phyloP scores from a whole-genome alignment of 306 rosid genomes.

The Medicago ruthenica region DNA sequence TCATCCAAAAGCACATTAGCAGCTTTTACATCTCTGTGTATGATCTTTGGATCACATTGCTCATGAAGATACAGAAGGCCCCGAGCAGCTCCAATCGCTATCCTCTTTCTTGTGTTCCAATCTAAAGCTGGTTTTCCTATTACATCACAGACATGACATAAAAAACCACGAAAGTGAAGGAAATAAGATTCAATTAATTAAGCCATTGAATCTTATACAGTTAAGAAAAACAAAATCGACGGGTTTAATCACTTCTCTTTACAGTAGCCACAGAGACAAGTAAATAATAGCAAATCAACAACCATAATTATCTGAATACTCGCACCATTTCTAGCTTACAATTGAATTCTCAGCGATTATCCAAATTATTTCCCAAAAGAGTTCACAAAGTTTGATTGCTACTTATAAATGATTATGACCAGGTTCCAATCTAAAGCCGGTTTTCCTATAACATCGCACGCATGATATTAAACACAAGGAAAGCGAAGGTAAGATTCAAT shows the following conservation, averaged over 20 bases:
- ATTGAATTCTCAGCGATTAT: background rate
- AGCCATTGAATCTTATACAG: background rate
- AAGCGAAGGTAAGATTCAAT: constrained; percentile 3
- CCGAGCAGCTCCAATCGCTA: constrained; percentile 97
- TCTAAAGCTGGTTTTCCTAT: constrained; percentile 91
- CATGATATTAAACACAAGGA: constrained; percentile 8
- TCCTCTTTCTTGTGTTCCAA: constrained; percentile 93
- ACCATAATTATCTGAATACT: background rate
- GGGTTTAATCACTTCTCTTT: background rate
- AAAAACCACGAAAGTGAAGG: background rate
- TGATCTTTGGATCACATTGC: constrained; percentile 98
- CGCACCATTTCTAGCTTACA: constrained; percentile 11
- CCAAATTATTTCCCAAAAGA: background rate
- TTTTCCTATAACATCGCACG: constrained; percentile 61
- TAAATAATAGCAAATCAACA: background rate
- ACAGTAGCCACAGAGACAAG: constrained; percentile 5
- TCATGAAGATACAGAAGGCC: constrained; percentile 94
- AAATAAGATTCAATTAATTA: constrained; percentile 4
- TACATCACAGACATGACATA: constrained; percentile 29
- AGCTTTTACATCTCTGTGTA: constrained; percentile 97
- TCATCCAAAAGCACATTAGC: constrained; percentile 97
- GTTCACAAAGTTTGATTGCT: too few species aligned
- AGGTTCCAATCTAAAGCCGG: constrained; percentile 95
- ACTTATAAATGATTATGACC: background rate
- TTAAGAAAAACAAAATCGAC: background rate